Evolutionary conservation across 371 early-diverging fungal genomes (phyloP).

Genomic region (Zancudomyces culisetae): DNA sequence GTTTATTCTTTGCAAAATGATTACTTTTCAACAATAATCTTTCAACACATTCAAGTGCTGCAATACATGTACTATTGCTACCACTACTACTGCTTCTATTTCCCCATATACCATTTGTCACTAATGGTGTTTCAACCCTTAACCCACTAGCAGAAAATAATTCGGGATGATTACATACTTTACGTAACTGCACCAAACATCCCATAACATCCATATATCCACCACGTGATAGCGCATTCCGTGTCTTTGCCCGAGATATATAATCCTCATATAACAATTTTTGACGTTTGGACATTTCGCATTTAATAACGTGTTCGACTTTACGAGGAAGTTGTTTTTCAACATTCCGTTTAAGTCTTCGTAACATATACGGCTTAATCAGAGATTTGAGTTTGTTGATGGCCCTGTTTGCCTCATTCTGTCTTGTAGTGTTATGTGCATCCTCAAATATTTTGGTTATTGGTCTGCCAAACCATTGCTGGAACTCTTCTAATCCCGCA

Average conservation of each 20-base stretch:
- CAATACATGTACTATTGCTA: too few species aligned
- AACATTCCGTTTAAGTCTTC: slow-evolving; percentile 68
- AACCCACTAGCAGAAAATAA: slow-evolving; percentile 77
- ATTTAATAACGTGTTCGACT: slow-evolving; percentile 58
- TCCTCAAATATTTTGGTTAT: slow-evolving; percentile 56
- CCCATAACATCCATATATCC: slow-evolving; percentile 71
- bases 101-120: too few species aligned
- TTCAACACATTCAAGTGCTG: too few species aligned
- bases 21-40: too few species aligned
- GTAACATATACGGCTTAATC: slow-evolving; percentile 68
- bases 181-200: slow-evolving; percentile 87
- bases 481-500: slow-evolving; percentile 64
- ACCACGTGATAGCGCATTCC: slow-evolving; percentile 49
- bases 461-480: slow-evolving; percentile 75
- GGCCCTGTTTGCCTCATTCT: slow-evolving; percentile 22
- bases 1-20: too few species aligned
- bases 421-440: too few species aligned
- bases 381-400: slow-evolving; percentile 23
- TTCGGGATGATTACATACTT: slow-evolving; percentile 94
- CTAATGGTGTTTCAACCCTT: too few species aligned
- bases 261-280: slow-evolving; percentile 76
- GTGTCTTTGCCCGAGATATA: slow-evolving; percentile 63
- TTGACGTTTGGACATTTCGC: slow-evolving; percentile 57
- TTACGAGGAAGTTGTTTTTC: slow-evolving; percentile 74
- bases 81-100: too few species aligned